Evolutionary conservation across 2,329 filamentous ascomycete genomes (phyloP).

Genomic region (Alternaria tenuissima): DNA sequence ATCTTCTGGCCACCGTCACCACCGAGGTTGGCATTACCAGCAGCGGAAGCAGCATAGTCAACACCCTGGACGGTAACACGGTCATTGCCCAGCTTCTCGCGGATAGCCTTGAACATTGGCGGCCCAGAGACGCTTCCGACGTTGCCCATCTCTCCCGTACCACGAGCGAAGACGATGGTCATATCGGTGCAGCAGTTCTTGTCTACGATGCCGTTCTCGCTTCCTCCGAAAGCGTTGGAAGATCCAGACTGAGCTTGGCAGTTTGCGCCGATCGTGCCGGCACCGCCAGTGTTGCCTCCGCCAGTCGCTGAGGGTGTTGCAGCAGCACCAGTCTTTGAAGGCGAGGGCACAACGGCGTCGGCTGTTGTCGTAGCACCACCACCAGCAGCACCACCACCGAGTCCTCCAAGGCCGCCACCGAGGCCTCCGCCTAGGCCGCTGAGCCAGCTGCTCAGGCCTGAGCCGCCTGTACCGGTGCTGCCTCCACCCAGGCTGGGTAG

Average conservation of each 20-base stretch:
- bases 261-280: constrained; percentile 28
- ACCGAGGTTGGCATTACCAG: constrained; percentile 37
- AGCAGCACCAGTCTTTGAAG: neutral
- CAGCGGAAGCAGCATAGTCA: constrained; percentile 40
- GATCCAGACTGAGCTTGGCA: constrained; percentile 33
- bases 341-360: neutral
- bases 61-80: constrained; percentile 45
- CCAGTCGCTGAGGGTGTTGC: neutral
- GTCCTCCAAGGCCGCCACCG: constrained; percentile 3
- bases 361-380: neutral
- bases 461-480: constrained; percentile 2
- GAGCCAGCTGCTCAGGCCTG: neutral
- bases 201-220: constrained; percentile 52
- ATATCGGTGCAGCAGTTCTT: constrained; percentile 53
- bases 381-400: neutral
- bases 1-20: constrained; percentile 38
- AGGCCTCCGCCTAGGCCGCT: neutral
- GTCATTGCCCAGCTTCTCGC: constrained; percentile 35
- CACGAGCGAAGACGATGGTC: constrained; percentile 56
- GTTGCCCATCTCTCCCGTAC: constrained; percentile 54
- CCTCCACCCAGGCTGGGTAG: constrained; percentile 6
- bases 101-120: constrained; percentile 43
- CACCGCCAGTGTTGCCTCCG: constrained; percentile 5
- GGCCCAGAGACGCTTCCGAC: constrained; percentile 55
- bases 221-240: constrained; percentile 30